A percentile compares a stretch with the other conserved stretches of the same genome.
phyloP scores from a whole-genome alignment of 495 filamentous ascomycete species.

The Penicillium odoratum region DNA sequence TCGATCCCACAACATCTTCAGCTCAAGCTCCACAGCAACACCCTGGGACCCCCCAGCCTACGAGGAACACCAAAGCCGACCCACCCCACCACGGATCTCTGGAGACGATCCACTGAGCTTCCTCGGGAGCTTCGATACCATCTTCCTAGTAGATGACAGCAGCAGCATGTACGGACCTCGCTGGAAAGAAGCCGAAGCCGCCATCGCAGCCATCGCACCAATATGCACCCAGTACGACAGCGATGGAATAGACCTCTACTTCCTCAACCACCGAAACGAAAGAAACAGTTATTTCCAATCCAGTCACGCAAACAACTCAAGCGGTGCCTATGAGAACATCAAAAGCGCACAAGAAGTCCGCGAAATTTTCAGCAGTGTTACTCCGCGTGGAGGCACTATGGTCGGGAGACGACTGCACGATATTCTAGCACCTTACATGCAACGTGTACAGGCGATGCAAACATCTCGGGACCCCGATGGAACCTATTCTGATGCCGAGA shows the following conservation, averaged over 20 bases:
- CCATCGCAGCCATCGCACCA: constrained; percentile 75
- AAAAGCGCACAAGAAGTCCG: constrained; percentile 51
- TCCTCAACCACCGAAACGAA: constrained; percentile 69
- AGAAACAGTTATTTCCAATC: constrained; percentile 19
- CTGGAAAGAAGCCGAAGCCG: constrained; percentile 75
- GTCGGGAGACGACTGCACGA: constrained; percentile 71
- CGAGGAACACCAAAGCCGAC: constrained; percentile 5
- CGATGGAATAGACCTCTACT: constrained; percentile 94
- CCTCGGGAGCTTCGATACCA: constrained; percentile 82
- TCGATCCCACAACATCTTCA: not conserved
- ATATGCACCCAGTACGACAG: constrained; percentile 80
- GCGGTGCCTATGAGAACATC: constrained; percentile 58
- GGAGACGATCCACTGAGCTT: constrained; percentile 62
- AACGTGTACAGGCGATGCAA: constrained; percentile 39
- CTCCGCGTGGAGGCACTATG: constrained; percentile 67
- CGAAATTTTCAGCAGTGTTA: constrained; percentile 65
- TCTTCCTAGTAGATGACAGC: constrained; percentile 93
- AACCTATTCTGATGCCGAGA: not conserved
- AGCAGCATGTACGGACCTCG: constrained; percentile 76
- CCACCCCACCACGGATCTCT: constrained; percentile 24
- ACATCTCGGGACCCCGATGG: constrained; percentile 42
- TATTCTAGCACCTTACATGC: constrained; percentile 74
- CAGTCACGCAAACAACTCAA: constrained; percentile 17
- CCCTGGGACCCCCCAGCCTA: constrained; percentile 41
- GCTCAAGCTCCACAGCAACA: not conserved